Base-by-base conservation (phyloP, 805 yeast species). In the Saturnispora quitensis region DNA sequence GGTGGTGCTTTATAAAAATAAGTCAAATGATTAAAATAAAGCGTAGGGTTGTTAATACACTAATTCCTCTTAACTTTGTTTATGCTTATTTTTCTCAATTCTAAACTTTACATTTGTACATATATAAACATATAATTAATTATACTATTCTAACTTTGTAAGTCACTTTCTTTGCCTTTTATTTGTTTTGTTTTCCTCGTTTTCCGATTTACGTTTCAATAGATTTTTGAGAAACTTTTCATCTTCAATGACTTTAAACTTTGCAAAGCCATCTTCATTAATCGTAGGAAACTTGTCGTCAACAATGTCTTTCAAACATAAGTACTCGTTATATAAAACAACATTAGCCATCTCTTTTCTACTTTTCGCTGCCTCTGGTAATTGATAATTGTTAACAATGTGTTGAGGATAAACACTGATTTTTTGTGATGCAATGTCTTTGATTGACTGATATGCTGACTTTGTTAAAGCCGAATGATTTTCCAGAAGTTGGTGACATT, bases 401-500 rank as follows among this genome's bases (percentile, higher is more conserved):
- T 51, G 53, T 3, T 43, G 50, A 2, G 86, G 83, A 55, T 85
- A 86, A 48, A 78, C 73, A 9, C 53, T 54, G 18, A 78, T 51
- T 56, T 81, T 65, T 3, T 40, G 35, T 2, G 62, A 53, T 5
- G 77, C 28, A 13, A 79, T 68, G 2, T 53, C 54, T 9, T 61
- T 55, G 46, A 71, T 69, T 54, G 70, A 63, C 0, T 55, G 51
- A 12, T 57, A 49, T 7, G 67, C 59, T 10, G 55, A 50, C 25
- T 62, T 60, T 2, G 88, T 82, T 3, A 58, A 24, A 28, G 82
- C 62, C 50, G 71, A 73, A 4, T 69, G 69, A 15, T 73, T 60
- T 55, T 81, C 85, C 15, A 82, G 66, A 50, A 84, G 64, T 59
- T 84, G 89, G 55, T 77, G 74, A 55, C 83, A 76, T 58, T 84